Base-by-base conservation (phyloP, 2,329 filamentous ascomycete species). In the Orbilia ellipsospora region DNA sequence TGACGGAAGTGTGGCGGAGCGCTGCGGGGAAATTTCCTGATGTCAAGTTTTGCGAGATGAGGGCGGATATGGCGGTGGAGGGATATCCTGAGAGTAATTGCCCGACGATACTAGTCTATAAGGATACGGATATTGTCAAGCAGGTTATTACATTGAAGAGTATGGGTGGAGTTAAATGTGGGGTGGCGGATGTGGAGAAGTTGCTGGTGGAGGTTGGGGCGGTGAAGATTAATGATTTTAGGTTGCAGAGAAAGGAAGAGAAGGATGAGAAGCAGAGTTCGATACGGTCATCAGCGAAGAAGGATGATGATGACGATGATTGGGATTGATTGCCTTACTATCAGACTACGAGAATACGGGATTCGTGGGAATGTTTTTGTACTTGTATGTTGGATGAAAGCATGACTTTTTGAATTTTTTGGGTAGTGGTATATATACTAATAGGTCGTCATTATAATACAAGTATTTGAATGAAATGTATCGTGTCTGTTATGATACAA, bases 21-120 rank as follows among this genome's bases (percentile, higher is more conserved):
- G 87, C 95, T 48, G 94, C 95, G 0, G 84, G 83, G 73, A 93
- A 94, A 80, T 99, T 93, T 81, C 93, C 93, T 18, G 94, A 99
- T 78, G 85, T 99, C 82, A 99, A 99, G 84, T 99, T 99, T 83
- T 98, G 94, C 82, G 92, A 98, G 84, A 98, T 99, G 79, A 88
- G 90, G 79, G 95, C 90, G 5, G 90, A 93, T 81, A 89, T 97
- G 84, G 97, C 95, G 70, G 97, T 99, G 79, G 95, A 98, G 82
- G 93, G 93, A 48, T 99, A 99, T 82, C 95, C 95, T 1, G 95
- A 98, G 80, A 87, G 88, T 69, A 99, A 99, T 82, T 97, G 93
- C 70, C 95, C 95, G 1, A 99, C 95, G 0, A 93, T 99, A 42
- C 81, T 99, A 77, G 88, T 97, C 0, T 99, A 99, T 83, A 91